Conservation (phyloP, 768 basidiomycete genomes). For the Lentinula aciculospora region DNA sequence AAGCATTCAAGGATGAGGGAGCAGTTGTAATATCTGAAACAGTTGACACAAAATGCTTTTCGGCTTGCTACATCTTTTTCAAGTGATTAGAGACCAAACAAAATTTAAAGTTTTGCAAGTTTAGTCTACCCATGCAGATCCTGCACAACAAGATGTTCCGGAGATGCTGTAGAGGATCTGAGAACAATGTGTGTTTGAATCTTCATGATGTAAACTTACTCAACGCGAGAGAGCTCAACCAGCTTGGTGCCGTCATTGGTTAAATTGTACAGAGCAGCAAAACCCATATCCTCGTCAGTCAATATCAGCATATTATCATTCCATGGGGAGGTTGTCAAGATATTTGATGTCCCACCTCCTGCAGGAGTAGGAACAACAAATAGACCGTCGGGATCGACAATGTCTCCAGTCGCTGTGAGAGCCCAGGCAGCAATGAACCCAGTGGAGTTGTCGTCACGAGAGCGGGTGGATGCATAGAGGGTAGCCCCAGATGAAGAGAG, state of each 20-base stretch:
- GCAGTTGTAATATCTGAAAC: too few relatives aligned
- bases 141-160: conserved; percentile 1
- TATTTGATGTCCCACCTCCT: conserved; percentile 5
- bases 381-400: conserved; percentile 2
- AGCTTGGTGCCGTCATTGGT: neutral
- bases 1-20: too few relatives aligned
- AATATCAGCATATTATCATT: conserved; percentile 7
- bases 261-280: conserved; percentile 6
- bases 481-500: conserved; percentile 12
- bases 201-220: neutral
- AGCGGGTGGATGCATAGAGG: conserved; percentile 7
- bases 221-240: conserved; percentile 3
- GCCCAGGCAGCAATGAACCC: conserved; percentile 7
- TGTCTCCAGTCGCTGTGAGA: conserved; percentile 1
- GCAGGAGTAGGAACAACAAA: conserved; percentile 6
- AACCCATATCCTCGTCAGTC: conserved; percentile 4
- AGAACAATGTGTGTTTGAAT: neutral
- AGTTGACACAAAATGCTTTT: too few relatives aligned
- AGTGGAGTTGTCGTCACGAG: neutral
- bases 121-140: conserved; percentile 6
- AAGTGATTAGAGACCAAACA: too few relatives aligned
- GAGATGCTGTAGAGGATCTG: neutral
- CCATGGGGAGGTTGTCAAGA: neutral
- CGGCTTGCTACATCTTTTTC: too few relatives aligned
- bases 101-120: too few relatives aligned